Percentiles rank a stretch among this genome's conserved stretches.
These are phyloP conservation scores for Geotrichum ghanense DNA, from an alignment of 805 yeast species.

Conservation along the genomic window DNA sequence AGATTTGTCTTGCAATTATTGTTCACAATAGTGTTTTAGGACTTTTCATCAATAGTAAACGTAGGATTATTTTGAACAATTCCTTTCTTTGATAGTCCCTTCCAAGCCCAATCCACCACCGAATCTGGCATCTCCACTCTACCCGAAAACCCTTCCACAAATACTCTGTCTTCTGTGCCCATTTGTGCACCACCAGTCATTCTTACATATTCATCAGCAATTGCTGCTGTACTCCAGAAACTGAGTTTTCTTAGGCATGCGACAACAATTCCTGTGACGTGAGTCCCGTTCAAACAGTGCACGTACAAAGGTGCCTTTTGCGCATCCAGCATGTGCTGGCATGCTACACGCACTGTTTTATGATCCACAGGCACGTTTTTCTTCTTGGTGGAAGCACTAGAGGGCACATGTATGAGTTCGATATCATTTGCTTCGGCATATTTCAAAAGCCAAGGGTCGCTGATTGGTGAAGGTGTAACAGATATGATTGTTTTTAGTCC, in stretches of 20 bases:
- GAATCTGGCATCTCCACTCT: conserved; percentile 43
- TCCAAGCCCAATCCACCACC: conserved; percentile 56
- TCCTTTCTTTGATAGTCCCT: conserved; percentile 42
- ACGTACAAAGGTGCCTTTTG: conserved; percentile 61
- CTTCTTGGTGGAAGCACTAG: conserved; percentile 62
- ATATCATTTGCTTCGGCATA: conserved; percentile 50
- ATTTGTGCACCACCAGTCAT: conserved; percentile 44
- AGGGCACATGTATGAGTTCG: conserved; percentile 53
- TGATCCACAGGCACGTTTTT: conserved; percentile 73
- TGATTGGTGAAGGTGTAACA: conserved; percentile 66
- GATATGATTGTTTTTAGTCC: conserved; percentile 63
- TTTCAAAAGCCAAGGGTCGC: conserved; percentile 30
- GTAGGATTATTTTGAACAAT: conserved; percentile 48
- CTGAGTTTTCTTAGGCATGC: conserved; percentile 79
- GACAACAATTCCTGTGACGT: conserved; percentile 68
- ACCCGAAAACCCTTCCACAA: conserved; percentile 70
- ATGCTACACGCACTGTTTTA: conserved; percentile 44
- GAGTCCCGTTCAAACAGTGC: conserved; percentile 86
- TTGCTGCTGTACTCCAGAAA: conserved; percentile 82
- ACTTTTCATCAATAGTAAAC: conserved; percentile 13
- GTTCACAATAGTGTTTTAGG: too few relatives aligned
- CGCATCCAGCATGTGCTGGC: conserved; percentile 48
- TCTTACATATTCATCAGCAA: conserved; percentile 71
- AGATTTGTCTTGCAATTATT: too few relatives aligned
- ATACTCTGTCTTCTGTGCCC: conserved; percentile 71